Conservation (phyloP, 2,329 filamentous ascomycete genomes). For the Lasiodiplodia gonubiensis region DNA sequence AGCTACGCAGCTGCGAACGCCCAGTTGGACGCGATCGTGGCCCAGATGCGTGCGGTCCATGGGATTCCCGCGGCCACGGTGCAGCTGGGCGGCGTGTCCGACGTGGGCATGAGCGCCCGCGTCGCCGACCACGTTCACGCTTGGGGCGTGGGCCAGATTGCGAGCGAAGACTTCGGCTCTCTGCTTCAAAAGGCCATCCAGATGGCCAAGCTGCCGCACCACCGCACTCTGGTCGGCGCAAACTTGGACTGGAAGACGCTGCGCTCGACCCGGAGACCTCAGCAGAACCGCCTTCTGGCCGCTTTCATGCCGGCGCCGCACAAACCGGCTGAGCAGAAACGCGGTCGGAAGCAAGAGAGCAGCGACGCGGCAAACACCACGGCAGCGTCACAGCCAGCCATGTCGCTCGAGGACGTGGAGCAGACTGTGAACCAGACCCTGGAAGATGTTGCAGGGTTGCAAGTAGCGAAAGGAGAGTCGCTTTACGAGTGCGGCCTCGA, state of each 20-base stretch:
- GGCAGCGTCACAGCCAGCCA: too few species aligned
- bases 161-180: not conserved
- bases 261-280: too few species aligned
- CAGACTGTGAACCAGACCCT: too few species aligned
- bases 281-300: too few species aligned
- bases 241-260: not conserved
- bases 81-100: not conserved
- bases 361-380: too few species aligned
- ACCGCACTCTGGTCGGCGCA: not conserved
- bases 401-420: too few species aligned
- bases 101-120: not conserved
- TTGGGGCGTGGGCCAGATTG: not conserved
- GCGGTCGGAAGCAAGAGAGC: too few species aligned
- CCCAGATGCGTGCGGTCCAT: not conserved
- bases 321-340: too few species aligned
- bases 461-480: too few species aligned
- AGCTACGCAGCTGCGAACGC: conserved; percentile 60
- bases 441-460: too few species aligned
- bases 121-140: not conserved
- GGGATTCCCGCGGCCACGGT: not conserved
- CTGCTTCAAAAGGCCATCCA: not conserved
- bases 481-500: not conserved
- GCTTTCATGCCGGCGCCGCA: too few species aligned
- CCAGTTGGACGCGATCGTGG: conserved; percentile 49
- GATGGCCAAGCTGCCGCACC: not conserved